Percentiles rank a stretch among this genome's conserved stretches.
These are phyloP conservation scores for Trichophyton verrucosum DNA, from an alignment of 2,329 filamentous ascomycete species.

Conservation along the genomic window DNA sequence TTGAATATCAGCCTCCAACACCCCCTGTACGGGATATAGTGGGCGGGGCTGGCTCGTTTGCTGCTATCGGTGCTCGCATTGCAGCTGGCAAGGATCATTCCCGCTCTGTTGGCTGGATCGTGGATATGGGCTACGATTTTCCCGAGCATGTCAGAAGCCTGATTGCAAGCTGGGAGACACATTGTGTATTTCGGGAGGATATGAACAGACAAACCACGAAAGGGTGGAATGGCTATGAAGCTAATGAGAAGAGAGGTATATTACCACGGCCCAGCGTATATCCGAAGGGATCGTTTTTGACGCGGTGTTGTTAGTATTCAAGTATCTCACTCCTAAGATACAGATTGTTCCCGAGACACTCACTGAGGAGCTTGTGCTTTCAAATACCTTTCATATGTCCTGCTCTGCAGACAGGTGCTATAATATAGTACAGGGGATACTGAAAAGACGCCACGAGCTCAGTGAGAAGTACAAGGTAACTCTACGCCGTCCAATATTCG, in stretches of 20 bases:
- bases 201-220: conserved; percentile 63
- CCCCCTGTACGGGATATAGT: conserved; percentile 61
- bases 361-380: conserved; percentile 51
- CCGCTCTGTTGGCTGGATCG: conserved; percentile 68
- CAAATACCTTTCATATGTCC: conserved; percentile 75
- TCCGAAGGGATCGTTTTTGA: background rate
- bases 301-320: conserved; percentile 48
- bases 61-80: conserved; percentile 75
- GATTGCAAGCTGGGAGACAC: conserved; percentile 65
- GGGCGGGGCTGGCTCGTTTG: conserved; percentile 81
- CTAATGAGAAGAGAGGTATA: conserved; percentile 50
- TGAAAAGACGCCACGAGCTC: conserved; percentile 37
- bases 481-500: conserved; percentile 52
- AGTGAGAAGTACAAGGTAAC: conserved; percentile 19
- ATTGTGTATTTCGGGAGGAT: conserved; percentile 55
- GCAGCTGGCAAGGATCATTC: conserved; percentile 61
- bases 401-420: conserved; percentile 69
- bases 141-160: conserved; percentile 50
- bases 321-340: conserved; percentile 75
- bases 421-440: conserved; percentile 60
- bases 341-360: conserved; percentile 65
- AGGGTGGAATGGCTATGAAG: conserved; percentile 82
- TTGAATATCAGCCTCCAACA: conserved; percentile 64
- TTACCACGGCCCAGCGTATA: conserved; percentile 12
- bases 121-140: conserved; percentile 84